These are phyloP conservation scores for Globisporangium lucens DNA, from an alignment of 352 stramenopile genomes.

Conservation along the genomic window DNA sequence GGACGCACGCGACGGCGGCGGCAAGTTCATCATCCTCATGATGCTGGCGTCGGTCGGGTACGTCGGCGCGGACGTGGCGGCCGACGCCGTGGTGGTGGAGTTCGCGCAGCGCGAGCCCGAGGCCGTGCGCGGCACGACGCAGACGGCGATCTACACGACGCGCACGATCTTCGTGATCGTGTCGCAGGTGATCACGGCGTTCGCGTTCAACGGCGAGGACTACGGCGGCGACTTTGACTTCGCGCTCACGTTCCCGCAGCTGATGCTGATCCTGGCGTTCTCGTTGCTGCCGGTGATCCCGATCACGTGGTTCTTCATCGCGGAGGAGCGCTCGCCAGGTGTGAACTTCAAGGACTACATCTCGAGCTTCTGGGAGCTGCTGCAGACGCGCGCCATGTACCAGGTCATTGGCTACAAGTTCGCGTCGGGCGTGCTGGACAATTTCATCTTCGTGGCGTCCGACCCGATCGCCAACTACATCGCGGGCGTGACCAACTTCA, in stretches of 20 bases:
- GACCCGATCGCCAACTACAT: slow-evolving; percentile 22
- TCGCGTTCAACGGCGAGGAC: neutral
- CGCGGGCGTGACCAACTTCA: slow-evolving; percentile 19
- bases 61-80: no score
- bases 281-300: neutral
- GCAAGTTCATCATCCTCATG: no score
- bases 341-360: slow-evolving; percentile 16
- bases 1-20: slow-evolving; percentile 8
- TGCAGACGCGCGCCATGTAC: neutral
- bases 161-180: no score
- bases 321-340: neutral
- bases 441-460: slow-evolving; percentile 18
- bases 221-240: neutral
- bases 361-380: neutral
- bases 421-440: slow-evolving; percentile 11
- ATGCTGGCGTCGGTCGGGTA: no score
- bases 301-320: neutral
- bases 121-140: no score
- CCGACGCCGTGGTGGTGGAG: no score
- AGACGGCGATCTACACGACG: no score
- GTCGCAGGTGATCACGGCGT: slow-evolving; percentile 1
- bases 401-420: neutral
- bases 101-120: no score
- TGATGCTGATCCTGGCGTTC: neutral
- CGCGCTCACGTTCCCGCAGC: neutral